A percentile compares a stretch with the other conserved stretches of the same genome.
Conservation (phyloP, 1,284 basidiomycete genomes). For the Irpex sp. region DNA sequence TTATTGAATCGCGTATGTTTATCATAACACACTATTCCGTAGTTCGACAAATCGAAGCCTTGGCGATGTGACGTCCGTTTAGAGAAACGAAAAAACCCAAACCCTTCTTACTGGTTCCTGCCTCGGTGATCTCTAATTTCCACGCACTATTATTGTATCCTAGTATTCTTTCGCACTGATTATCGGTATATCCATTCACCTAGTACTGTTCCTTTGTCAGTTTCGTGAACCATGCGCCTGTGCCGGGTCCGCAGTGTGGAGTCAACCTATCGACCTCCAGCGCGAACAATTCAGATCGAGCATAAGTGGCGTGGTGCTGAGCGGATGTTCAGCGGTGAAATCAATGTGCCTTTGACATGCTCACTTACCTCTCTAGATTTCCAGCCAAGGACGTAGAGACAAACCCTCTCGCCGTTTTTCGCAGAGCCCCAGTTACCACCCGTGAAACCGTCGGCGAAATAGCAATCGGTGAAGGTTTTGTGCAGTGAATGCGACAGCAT, state of each 20-base stretch:
- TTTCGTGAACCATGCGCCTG: neutral
- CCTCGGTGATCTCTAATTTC: slow-evolving; percentile 9
- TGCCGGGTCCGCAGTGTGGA: neutral
- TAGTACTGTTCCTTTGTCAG: neutral
- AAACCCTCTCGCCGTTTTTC: slow-evolving; percentile 13
- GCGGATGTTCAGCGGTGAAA: neutral
- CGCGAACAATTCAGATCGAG: neutral
- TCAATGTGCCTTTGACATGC: neutral
- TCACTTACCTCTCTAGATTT: slow-evolving; percentile 13
- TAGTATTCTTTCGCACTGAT: neutral
- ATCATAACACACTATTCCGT: too few species aligned
- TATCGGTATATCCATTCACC: neutral
- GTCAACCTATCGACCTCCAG: neutral
- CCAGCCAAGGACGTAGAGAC: slow-evolving; percentile 19
- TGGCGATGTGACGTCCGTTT: slow-evolving; percentile 14
- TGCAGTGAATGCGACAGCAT: slow-evolving; percentile 10
- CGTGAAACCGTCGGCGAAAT: slow-evolving; percentile 18
- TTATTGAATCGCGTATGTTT: neutral
- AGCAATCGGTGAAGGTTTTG: slow-evolving; percentile 22
- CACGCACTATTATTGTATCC: neutral
- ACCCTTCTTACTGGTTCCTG: slow-evolving; percentile 24
- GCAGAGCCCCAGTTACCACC: slow-evolving; percentile 18
- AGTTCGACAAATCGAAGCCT: slow-evolving; percentile 13
- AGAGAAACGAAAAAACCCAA: slow-evolving; percentile 17
- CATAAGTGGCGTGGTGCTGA: neutral